Base-by-base conservation (phyloP, 768 basidiomycete genomes). In the Naganishia onofrii region DNA sequence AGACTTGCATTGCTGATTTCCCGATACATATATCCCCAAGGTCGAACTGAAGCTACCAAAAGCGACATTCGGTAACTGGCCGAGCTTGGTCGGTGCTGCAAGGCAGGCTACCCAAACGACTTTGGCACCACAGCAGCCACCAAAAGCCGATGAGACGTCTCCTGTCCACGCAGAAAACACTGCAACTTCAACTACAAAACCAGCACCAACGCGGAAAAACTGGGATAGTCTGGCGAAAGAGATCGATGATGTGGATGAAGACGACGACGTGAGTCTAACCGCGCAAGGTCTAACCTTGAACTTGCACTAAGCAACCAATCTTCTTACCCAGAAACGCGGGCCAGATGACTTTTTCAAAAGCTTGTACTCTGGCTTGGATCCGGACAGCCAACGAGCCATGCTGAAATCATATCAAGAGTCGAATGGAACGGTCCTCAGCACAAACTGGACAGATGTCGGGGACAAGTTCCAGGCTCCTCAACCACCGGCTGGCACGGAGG, bases 351-450 rank as follows among this genome's bases (percentile, higher is more conserved):
- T 71, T 36, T 71, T 71, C 70, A 53, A 68, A 48, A 23, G 15
- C 83, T 87, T 99, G 72, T 99, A 90, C 76, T 84, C 86, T 7
- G 91, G 90, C 79, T 90, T 94, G 29, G 93, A 96, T 74, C 91
- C 93, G 0, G 91, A 99, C 75, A 92, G 94, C 17, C 87, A 85
- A 76, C 86, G 88, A 44, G 96, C 96, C 3, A 99, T 99, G 93
- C 88, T 97, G 88, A 99, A 99, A 86, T 94, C 92, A 78, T 97
- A 91, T 80, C 84, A 85, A 71, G 95, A 99, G 84, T 92, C 91
- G 74, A 93, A 93, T 8, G 96, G 96, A 9, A 99, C 96, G 10
- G 89, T 92, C 0, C 84, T 99, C 48, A 93, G 91, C 82, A 99
- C 95, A 17, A 63, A 63, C 46, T 63, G 60, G 60, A 29, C 36